Base-by-base conservation (phyloP, 768 basidiomycete species). In the Thelephora aurantiotincta region DNA sequence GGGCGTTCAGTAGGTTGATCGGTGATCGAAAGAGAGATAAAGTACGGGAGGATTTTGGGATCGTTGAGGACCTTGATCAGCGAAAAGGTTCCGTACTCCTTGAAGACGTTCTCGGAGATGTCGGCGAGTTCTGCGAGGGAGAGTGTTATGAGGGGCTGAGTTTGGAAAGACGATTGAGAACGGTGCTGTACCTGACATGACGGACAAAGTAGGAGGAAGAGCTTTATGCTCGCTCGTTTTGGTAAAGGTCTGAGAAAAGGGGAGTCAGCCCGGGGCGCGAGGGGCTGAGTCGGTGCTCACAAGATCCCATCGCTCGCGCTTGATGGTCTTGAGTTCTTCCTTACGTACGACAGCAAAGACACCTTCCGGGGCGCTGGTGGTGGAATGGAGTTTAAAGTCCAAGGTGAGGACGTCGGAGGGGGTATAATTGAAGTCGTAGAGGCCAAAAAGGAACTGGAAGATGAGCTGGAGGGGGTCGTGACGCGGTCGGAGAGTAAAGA, bases 21-120 rank as follows among this genome's bases (percentile, higher is more conserved):
- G 20, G 91, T 89, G 47, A 91, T 74, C 77, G 89, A 79, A 54
- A 94, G 73, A 34, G 84, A 90, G 54, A 85, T 83, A 72, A 96
- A 88, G 67, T 86, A 81, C 35, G 78, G 73, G 43, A 75, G 70
- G 43, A 80, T 69, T 44, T 72, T 73, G 23, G 84, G 75, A 53
- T 84, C 71, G 45, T 74, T 68, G 46, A 94, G 68, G n/a, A 73
- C 63, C 22, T 73, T 65, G 46, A 72, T 52, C 23, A 94, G 64
- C 51, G 67, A 73, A 54, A 70, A 64, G 33, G 68, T 65, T 60
- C 65, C 65, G 49, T 70, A 55, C 12, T 65, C 64, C 56, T 87
- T 91, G 58, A 89, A 68, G 45, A 94, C 57, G 55, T 70, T 73
- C 18, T 93, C 87, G 2, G 87, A 85, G 48, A 89, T 69, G 54